Evolutionary conservation across 108 stramenopile genomes (phyloP).

Genomic region (Pseudonitzschia multiseries): DNA sequence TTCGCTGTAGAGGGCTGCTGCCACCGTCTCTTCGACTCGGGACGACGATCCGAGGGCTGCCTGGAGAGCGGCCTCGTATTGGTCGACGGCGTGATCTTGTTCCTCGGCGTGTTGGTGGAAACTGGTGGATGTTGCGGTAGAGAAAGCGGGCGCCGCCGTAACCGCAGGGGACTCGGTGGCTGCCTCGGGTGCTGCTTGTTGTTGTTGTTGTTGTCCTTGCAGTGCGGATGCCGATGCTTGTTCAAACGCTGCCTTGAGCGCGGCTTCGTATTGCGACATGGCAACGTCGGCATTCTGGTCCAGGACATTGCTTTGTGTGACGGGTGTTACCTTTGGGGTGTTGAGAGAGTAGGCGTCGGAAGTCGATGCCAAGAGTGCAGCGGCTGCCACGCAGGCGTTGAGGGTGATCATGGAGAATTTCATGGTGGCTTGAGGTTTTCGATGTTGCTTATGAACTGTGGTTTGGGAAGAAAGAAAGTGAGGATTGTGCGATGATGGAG

Average conservation of each 20-base stretch:
- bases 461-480: no score
- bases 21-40: neutral
- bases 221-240: neutral
- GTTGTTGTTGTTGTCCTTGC: neutral
- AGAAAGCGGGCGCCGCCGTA: neutral
- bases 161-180: neutral
- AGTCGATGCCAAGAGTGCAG: neutral
- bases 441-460: neutral
- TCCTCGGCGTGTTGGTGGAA: neutral
- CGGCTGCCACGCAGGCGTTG: neutral
- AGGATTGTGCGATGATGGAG: no score
- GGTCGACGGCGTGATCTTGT: slow-evolving; percentile 14
- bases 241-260: slow-evolving; percentile 16
- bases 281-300: slow-evolving; percentile 8
- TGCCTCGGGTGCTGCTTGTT: neutral
- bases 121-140: neutral
- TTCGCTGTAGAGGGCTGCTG: neutral
- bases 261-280: slow-evolving; percentile 19
- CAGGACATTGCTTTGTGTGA: neutral
- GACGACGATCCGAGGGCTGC: slow-evolving; percentile 11
- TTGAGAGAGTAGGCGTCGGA: neutral
- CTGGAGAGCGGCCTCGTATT: slow-evolving; percentile 15
- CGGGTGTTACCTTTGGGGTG: slow-evolving; percentile 2
- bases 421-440: neutral
- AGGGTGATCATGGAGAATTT: neutral